Evolutionary conservation across 352 stramenopile species (phyloP), one percentile per base, ranked within the genome.

Genomic region (Plasmopara viticola): DNA sequence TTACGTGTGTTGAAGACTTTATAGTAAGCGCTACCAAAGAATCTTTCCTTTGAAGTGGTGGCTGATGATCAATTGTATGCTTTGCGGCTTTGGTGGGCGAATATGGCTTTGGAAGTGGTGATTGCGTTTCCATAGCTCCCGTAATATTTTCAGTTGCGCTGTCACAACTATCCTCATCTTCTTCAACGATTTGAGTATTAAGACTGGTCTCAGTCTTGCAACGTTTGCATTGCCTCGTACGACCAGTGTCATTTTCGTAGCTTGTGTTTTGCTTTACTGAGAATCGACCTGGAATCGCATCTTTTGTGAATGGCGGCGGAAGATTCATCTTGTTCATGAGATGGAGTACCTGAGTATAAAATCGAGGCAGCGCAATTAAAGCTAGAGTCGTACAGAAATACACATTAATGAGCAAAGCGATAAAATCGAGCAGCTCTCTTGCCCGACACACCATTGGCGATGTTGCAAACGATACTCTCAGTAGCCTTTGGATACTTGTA

Each of bases 261-360:
- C 13, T 35, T 38, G 14, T 15, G 20, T 72, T 38, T 51, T 56
- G 58, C 9, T 59, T 53, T 1, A 58, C 42, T 0, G 77, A 74
- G 56, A 91, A 94, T 18, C 60, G 49, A 9, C 83, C 83, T 25
- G 66, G 78, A 54, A 94, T 91, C 20, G 77, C 66, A 33, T 81
- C 42, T 18, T 70, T 60, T 6, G 89, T 77, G 25, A 95, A 95
- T 17, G 86, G 86, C 28, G 69, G 64, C 40, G 86, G 86, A 14
- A 95, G 47, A 51, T 95, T 91, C 86, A 94, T 95, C 56, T 95
- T 95, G 65, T 95, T 95, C 86, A 95, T 95, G 18, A 95, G 62
- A 61, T 95, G 86, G 34, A 94, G 78, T 43, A 94, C 86, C 72
- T 95, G 86, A 10, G 78, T 94, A 67, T 95, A 95, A 51, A 95